Evolutionary conservation across 305 asterid species (phyloP), one percentile per base, ranked within the genome.

Genomic region (Striga hermonthica): DNA sequence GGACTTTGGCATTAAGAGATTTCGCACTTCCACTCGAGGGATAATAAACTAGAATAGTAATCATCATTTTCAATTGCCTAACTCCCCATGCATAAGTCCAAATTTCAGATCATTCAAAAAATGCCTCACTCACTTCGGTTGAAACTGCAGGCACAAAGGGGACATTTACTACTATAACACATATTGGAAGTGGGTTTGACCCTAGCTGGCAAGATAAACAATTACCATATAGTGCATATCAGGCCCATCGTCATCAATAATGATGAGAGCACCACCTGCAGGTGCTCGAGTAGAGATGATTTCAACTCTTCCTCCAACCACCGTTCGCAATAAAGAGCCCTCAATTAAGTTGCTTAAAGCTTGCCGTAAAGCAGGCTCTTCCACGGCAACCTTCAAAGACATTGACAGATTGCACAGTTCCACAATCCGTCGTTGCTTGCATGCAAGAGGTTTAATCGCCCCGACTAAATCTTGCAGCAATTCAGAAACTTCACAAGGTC

Each of bases 151-250:
- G 31, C 31, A 22, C 31, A 22, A 22, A 22, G 31, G 31, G 31
- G 31, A 22, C 31, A 22, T 22, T 22, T 22, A 2, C 31, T 22
- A 22, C 31, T 22, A 22, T 22, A 22, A 22, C 31, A 2, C 31
- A 22, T 22, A 22, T 22, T 22, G 31, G 31, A 22, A 22, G 31
- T 22, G 31, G 31, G 31, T 22, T 2, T 22, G 31, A 22, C 1
- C 1, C 31, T 22, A 22, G 31, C 31, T 22, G n/a, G 49, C n/a
- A 44, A 44, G n/a, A 44, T 9, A 12, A 44, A 44, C 6, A 54
- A 40, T 80, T 89, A 93, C 98, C 97, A 90, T 93, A 67, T 82
- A 93, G 71, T 86, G 98, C 98, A 93, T 93, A 80, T 90, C 97
- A 65, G 92, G 97, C 39, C 98, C 98, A 74, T 93, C 94, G 48